Conservation (phyloP, 2,329 filamentous ascomycete genomes). For the Sporothrix pallida region DNA sequence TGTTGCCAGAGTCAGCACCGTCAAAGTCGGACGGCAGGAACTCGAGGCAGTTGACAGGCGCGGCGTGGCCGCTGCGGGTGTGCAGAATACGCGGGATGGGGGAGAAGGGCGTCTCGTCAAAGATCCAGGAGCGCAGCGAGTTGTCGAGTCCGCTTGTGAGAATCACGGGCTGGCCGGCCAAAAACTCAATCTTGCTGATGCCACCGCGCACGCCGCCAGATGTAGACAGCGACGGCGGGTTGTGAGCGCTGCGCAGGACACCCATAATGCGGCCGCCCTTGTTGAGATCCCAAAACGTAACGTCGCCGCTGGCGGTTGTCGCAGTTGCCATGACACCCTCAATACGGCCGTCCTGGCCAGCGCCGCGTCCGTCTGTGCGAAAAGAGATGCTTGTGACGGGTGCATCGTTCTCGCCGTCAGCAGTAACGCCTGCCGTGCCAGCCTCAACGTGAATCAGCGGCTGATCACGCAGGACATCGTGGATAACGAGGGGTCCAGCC, state of each 20-base stretch:
- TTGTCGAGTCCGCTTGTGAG: conserved; percentile 93
- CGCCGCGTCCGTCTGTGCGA: conserved; percentile 84
- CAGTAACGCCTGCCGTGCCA: conserved; percentile 51
- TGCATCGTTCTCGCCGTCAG: conserved; percentile 47
- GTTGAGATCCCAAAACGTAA: conserved; percentile 97
- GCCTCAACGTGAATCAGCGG: conserved; percentile 71
- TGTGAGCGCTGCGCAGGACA: conserved; percentile 85
- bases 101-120: conserved; percentile 89
- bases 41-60: conserved; percentile 77
- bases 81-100: conserved; percentile 85
- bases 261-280: conserved; percentile 85
- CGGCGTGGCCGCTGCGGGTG: conserved; percentile 84
- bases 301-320: conserved; percentile 77
- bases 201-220: conserved; percentile 69
- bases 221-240: conserved; percentile 62
- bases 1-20: conserved; percentile 83
- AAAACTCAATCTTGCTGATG: conserved; percentile 85
- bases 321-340: conserved; percentile 95
- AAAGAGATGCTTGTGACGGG: conserved; percentile 86
- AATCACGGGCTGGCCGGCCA: conserved; percentile 86
- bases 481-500: conserved; percentile 77
- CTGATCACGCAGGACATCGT: conserved; percentile 81
- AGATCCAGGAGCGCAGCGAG: conserved; percentile 94
- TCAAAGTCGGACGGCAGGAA: conserved; percentile 91
- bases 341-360: conserved; percentile 82